Percentiles rank a stretch among this genome's conserved stretches.
These are phyloP conservation scores for Botrytis squamosa DNA, from an alignment of 2,329 filamentous ascomycete genomes.

Conservation along the genomic window DNA sequence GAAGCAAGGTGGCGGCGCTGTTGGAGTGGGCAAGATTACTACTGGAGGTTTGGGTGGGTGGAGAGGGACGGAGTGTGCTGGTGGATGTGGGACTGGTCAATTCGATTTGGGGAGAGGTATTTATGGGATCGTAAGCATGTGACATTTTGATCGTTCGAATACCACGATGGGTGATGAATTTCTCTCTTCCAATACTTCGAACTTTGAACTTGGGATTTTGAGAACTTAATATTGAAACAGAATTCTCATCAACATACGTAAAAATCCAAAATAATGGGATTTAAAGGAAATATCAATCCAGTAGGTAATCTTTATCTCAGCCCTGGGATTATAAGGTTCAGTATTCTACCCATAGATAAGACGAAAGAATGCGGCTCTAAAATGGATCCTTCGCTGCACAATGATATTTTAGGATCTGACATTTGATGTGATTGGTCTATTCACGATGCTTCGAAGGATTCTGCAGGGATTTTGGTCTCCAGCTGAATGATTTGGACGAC, in stretches of 20 bases:
- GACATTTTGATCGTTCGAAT: neutral
- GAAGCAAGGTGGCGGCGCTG: neutral
- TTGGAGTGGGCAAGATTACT: neutral
- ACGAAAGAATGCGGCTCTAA: neutral
- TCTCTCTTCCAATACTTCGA: neutral
- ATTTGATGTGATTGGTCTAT: neutral
- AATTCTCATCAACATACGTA: neutral
- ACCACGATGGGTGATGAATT: neutral
- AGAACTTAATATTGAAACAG: neutral
- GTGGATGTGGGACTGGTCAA: neutral
- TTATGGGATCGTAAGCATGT: constrained; percentile 6
- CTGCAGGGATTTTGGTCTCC: neutral
- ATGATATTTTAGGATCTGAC: neutral
- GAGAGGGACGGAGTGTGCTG: neutral
- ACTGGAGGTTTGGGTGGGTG: neutral
- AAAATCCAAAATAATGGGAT: neutral
- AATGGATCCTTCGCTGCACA: neutral
- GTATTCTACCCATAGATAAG: neutral
- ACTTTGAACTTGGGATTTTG: neutral
- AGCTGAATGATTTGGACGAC: neutral
- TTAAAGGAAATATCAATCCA: neutral
- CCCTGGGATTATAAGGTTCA: neutral
- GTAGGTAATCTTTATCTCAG: neutral
- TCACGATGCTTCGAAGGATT: neutral
- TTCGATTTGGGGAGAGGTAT: neutral